Evolutionary conservation across 495 filamentous ascomycete genomes (phyloP).

Genomic region (Evernia prunastri): DNA sequence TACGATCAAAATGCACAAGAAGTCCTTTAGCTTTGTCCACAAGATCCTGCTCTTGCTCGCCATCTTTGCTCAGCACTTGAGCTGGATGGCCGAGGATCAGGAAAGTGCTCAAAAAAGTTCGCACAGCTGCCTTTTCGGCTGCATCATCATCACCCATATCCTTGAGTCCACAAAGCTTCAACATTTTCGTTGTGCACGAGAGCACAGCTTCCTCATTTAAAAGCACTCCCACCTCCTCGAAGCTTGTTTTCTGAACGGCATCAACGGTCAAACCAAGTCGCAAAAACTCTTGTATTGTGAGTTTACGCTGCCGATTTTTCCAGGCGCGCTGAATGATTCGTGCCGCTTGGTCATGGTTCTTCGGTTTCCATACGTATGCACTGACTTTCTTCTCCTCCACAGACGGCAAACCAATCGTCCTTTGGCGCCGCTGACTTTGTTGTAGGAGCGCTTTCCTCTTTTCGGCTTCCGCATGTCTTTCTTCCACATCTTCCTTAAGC

Average conservation of each 20-base stretch:
- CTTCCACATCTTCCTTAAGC: constrained; percentile 73
- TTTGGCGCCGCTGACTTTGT: constrained; percentile 52
- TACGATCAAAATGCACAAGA: constrained; percentile 73
- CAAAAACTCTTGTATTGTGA: constrained; percentile 58
- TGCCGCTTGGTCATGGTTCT: constrained; percentile 62
- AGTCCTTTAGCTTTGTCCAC: constrained; percentile 83
- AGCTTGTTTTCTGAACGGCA: constrained; percentile 63
- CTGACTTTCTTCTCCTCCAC: constrained; percentile 50
- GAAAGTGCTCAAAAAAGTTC: constrained; percentile 88
- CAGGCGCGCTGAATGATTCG: constrained; percentile 71
- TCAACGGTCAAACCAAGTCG: constrained; percentile 68
- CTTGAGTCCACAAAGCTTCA: constrained; percentile 70
- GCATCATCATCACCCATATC: constrained; percentile 62
- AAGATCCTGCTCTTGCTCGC: constrained; percentile 81
- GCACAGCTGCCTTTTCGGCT: constrained; percentile 69
- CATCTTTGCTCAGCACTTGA: constrained; percentile 82
- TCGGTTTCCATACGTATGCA: constrained; percentile 34
- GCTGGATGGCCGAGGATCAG: constrained; percentile 86
- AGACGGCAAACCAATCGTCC: constrained; percentile 57
- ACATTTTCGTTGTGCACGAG: constrained; percentile 58
- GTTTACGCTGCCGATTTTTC: constrained; percentile 55
- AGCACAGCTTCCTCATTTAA: constrained; percentile 73
- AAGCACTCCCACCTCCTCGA: constrained; percentile 72
- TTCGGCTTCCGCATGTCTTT: constrained; percentile 83
- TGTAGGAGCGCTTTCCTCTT: constrained; percentile 53